Conservation (phyloP, 371 early-diverging fungal genomes). For the Haplosporangium sp. region DNA sequence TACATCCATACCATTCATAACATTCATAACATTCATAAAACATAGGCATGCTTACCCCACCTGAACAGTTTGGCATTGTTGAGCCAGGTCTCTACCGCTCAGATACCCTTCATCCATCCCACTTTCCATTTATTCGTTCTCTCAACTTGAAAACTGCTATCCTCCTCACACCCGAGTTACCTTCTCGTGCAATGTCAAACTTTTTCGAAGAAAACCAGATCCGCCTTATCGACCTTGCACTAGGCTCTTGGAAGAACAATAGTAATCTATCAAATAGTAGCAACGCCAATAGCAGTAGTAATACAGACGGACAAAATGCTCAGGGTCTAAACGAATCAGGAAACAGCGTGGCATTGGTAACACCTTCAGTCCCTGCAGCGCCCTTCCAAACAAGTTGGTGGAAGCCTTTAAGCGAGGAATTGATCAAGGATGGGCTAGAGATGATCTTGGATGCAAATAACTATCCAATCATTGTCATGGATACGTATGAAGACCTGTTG, state of each 20-base stretch:
- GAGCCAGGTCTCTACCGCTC: conserved; percentile 91
- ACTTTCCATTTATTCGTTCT: conserved; percentile 84
- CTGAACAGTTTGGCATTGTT: conserved; percentile 93
- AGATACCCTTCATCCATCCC: conserved; percentile 75
- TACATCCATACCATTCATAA: too few relatives aligned
- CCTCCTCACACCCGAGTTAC: conserved; percentile 89
- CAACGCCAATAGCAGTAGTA: conserved; percentile 4
- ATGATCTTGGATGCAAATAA: conserved; percentile 78
- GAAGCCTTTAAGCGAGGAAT: conserved; percentile 94
- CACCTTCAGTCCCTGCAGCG: conserved; percentile 41
- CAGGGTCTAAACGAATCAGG: conserved; percentile 6
- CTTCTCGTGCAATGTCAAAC: conserved; percentile 79
- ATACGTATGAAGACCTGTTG: conserved; percentile 73
- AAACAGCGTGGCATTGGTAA: neutral
- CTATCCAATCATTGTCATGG: conserved; percentile 91
- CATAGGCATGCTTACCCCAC: conserved; percentile 67
- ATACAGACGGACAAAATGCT: conserved; percentile 7
- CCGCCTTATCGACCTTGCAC: conserved; percentile 66
- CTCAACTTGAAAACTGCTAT: conserved; percentile 84
- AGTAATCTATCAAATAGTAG: conserved; percentile 7
- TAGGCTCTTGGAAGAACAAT: conserved; percentile 38
- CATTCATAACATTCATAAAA: too few relatives aligned
- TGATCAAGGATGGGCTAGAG: conserved; percentile 93
- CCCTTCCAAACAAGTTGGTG: conserved; percentile 65
- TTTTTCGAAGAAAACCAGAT: conserved; percentile 87